phyloP scores from a whole-genome alignment of 495 filamentous ascomycete species.

The Penicillium lagena region DNA sequence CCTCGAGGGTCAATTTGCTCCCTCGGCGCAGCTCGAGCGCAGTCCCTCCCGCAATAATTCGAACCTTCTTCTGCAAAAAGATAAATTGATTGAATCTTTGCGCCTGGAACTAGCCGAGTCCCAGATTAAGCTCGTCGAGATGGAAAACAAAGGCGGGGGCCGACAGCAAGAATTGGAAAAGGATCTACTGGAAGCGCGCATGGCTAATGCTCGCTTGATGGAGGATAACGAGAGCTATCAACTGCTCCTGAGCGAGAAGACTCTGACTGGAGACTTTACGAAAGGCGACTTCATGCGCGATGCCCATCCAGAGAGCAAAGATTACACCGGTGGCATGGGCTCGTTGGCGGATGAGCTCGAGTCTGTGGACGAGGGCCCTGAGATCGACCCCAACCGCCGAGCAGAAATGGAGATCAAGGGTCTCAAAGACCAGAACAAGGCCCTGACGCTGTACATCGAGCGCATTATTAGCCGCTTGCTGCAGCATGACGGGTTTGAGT shows the following conservation, averaged over 20 bases:
- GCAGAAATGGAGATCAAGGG: constrained; percentile 73
- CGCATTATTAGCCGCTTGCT: constrained; percentile 93
- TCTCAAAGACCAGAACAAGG: constrained; percentile 94
- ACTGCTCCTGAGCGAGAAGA: constrained; percentile 85
- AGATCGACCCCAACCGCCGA: constrained; percentile 53
- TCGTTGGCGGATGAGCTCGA: constrained; percentile 89
- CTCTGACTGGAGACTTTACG: constrained; percentile 86
- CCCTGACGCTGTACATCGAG: constrained; percentile 93
- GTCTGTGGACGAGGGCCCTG: constrained; percentile 49
- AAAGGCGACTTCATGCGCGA: constrained; percentile 75
- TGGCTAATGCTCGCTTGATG: constrained; percentile 92
- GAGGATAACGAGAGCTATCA: constrained; percentile 99
- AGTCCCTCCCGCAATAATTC: constrained; percentile 81
- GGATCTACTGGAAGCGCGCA: constrained; percentile 77
- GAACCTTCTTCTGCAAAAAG: constrained; percentile 85
- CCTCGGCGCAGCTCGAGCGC: constrained; percentile 72
- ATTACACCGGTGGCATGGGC: constrained; percentile 36
- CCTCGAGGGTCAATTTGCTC: constrained; percentile 73
- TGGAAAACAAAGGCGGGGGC: constrained; percentile 85
- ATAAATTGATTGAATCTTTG: constrained; percentile 89
- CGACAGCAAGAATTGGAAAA: constrained; percentile 82
- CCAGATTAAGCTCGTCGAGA: constrained; percentile 91
- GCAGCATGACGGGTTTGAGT: constrained; percentile 89
- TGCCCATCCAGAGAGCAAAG: constrained; percentile 30
- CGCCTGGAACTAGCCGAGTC: constrained; percentile 87